Base-by-base conservation (phyloP, 2,329 filamentous ascomycete species). In the Raffaelea albimanens region DNA sequence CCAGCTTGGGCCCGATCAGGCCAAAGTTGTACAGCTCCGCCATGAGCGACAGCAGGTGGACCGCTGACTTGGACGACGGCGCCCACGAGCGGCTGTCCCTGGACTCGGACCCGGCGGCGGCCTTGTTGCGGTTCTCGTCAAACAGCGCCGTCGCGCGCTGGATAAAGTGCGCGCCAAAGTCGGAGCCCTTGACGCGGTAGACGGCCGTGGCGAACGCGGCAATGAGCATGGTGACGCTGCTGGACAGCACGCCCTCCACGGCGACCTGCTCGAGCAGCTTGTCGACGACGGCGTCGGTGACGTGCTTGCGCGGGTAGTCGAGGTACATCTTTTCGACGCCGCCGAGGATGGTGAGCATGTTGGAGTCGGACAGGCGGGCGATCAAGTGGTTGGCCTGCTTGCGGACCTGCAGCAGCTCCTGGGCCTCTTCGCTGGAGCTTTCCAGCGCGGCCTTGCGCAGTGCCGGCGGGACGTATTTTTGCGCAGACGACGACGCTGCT, bases 21-120 rank as follows among this genome's bases (percentile, higher is more conserved):
- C 95, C 87, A 60, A 98, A 95, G 44, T 87, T 90, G 67, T 97
- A 98, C 36, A 97, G 72, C 59, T 95, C 82, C 0, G 90, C 82
- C 14, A 97, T 69, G 25, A 97, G 76, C 1, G 86, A 85, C 25
- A 95, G 76, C 40, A 96, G 65, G 61, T 98, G 95, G 9, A 82
- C 75, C 2, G 76, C 72, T 47, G 83, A 75, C 60, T 89, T 89
- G 38, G 63, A 59, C n/a, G 50, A 39, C 11, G 48, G 50, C 2
- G 52, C 33, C 47, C 45, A 50, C 2, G 51, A 47, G 22, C 33
- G 44, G 5, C 45, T 21, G 9, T 43, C 39, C 53, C 58, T 38
- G 14, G 55, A 40, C 40, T 43, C 40, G 3, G 44, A 7, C 19
- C n/a, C 21, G 5, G 61, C 60, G n/a, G 58, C 61, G 2, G 31